Evolutionary conservation across 345 rosid genomes (phyloP).

Genomic region (Excoecaria agallocha): DNA sequence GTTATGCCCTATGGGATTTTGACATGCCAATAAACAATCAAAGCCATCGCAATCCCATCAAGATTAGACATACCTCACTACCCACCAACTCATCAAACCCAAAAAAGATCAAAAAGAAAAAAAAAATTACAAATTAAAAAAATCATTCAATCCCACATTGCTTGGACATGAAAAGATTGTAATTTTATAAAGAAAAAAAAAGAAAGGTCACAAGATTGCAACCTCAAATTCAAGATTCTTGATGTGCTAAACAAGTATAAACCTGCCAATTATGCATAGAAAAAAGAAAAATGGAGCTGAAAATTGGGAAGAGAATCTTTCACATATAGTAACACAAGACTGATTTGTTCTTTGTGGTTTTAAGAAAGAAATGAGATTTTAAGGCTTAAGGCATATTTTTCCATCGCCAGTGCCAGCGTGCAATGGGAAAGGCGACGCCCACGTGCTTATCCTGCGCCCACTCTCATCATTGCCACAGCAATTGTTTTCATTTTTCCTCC

Average conservation of each 20-base stretch:
- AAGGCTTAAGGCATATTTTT: slow-evolving; percentile 6
- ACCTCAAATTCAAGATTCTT: slow-evolving; percentile 33
- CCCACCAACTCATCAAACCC: slow-evolving; percentile 31
- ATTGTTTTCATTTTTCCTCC: slow-evolving; percentile 16
- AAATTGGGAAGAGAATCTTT: slow-evolving; percentile 5
- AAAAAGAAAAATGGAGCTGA: slow-evolving; percentile 26
- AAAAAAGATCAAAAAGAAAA: slow-evolving; percentile 9
- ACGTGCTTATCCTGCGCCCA: slow-evolving; percentile 86
- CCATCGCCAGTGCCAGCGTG: slow-evolving; percentile 47
- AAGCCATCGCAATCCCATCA: slow-evolving; percentile 41
- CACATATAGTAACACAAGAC: not conserved
- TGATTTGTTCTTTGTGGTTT: not conserved
- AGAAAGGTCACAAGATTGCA: slow-evolving; percentile 15
- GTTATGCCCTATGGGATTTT: slow-evolving; percentile 51
- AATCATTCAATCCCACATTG: not conserved
- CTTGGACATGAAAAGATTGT: slow-evolving; percentile 7
- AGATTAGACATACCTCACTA: slow-evolving; percentile 27
- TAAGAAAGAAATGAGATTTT: slow-evolving; percentile 3
- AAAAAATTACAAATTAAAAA: not conserved
- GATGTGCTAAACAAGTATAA: slow-evolving; percentile 33
- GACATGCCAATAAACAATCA: slow-evolving; percentile 58
- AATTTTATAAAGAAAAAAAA: not conserved
- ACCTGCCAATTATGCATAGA: slow-evolving; percentile 45
- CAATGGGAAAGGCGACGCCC: slow-evolving; percentile 61
- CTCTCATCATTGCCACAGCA: slow-evolving; percentile 75